These are phyloP conservation scores for Xylariaceae sp. DNA, from an alignment of 2,329 filamentous ascomycete species.

Conservation along the genomic window DNA sequence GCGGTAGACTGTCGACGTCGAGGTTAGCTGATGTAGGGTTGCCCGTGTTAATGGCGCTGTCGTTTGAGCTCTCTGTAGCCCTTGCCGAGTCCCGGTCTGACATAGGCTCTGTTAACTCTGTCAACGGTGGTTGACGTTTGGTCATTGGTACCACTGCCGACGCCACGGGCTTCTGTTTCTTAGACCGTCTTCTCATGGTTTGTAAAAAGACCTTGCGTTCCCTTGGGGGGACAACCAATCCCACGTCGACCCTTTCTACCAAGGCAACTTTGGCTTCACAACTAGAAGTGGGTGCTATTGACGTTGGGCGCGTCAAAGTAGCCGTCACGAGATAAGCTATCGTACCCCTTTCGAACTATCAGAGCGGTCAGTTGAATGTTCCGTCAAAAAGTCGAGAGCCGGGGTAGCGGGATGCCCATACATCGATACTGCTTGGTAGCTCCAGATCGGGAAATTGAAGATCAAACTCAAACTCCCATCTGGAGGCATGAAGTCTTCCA, in stretches of 20 bases:
- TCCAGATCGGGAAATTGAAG: slow-evolving; percentile 71
- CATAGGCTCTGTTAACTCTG: slow-evolving; percentile 47
- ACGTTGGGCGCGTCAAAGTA: slow-evolving; percentile 85
- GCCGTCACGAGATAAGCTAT: slow-evolving; percentile 91
- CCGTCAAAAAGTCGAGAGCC: neutral
- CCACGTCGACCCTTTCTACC: slow-evolving; percentile 84
- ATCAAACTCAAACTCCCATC: slow-evolving; percentile 81
- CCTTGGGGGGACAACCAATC: slow-evolving; percentile 73
- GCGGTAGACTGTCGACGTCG: slow-evolving; percentile 44
- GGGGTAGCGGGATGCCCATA: slow-evolving; percentile 53
- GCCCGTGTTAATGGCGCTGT: slow-evolving; percentile 48
- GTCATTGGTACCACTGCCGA: slow-evolving; percentile 50
- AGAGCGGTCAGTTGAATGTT: slow-evolving; percentile 23
- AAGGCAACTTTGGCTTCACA: slow-evolving; percentile 84
- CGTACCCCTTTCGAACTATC: slow-evolving; percentile 90
- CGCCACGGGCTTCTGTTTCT: slow-evolving; percentile 61
- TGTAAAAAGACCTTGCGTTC: slow-evolving; percentile 86
- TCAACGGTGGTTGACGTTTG: slow-evolving; percentile 41
- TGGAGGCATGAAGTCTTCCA: slow-evolving; percentile 73
- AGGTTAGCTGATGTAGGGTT: slow-evolving; percentile 43
- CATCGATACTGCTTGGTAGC: slow-evolving; percentile 92
- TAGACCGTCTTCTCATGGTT: slow-evolving; percentile 75
- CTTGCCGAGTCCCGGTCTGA: slow-evolving; percentile 48
- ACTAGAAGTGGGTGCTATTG: slow-evolving; percentile 78
- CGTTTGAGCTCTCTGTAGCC: slow-evolving; percentile 46